A percentile compares a stretch with the other conserved stretches of the same genome.
Conservation (phyloP, 768 basidiomycete genomes). For the Leucocoprinus leucothites region DNA sequence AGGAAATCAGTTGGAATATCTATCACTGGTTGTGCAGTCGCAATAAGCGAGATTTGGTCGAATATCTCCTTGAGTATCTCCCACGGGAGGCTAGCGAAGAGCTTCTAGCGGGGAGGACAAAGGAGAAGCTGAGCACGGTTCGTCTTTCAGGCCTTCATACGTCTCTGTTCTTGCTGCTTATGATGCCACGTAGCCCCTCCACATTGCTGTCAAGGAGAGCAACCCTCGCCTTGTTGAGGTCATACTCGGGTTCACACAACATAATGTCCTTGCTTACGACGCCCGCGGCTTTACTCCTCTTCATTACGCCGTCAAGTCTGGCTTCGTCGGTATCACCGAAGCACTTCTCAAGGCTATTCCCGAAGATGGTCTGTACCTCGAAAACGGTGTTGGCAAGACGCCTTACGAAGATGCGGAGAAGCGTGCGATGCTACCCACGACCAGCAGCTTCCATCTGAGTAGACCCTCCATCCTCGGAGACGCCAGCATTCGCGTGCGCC, state of each 20-base stretch:
- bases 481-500: neutral
- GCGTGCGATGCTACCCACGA: slow-evolving; percentile 22
- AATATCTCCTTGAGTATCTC: slow-evolving; percentile 45
- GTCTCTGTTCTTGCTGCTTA: neutral
- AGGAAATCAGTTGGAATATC: slow-evolving; percentile 47
- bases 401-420: slow-evolving; percentile 33
- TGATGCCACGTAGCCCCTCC: slow-evolving; percentile 41
- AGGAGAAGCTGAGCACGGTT: slow-evolving; percentile 45
- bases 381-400: slow-evolving; percentile 49
- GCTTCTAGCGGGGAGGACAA: slow-evolving; percentile 45
- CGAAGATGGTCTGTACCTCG: slow-evolving; percentile 36
- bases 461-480: neutral
- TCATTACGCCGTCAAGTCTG: slow-evolving; percentile 40
- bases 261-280: slow-evolving; percentile 38
- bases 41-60: slow-evolving; percentile 28
- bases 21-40: slow-evolving; percentile 42
- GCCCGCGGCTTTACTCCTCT: slow-evolving; percentile 49
- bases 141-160: neutral
- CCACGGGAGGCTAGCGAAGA: slow-evolving; percentile 45
- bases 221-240: slow-evolving; percentile 26
- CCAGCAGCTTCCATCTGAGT: slow-evolving; percentile 14
- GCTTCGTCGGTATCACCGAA: slow-evolving; percentile 32
- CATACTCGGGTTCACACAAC: slow-evolving; percentile 35
- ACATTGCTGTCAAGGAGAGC: slow-evolving; percentile 43
- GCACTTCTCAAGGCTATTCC: slow-evolving; percentile 37